phyloP scores from a whole-genome alignment of 805 yeast species.

The Kockiozyma suomiensis region DNA sequence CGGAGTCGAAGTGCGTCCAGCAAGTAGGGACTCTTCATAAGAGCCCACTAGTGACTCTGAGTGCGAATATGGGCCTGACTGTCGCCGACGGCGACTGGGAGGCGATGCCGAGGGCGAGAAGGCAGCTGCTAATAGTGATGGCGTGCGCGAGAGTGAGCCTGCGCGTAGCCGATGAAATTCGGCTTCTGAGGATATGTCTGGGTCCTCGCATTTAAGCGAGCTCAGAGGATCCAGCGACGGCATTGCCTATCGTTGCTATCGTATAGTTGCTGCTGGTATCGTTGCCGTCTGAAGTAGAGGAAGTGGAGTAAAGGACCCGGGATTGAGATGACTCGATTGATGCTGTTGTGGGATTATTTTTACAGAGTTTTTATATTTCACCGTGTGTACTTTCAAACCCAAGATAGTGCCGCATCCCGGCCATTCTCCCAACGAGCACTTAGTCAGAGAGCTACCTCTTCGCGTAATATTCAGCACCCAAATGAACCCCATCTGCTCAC shows the following conservation, averaged over 20 bases:
- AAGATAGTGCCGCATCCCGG: neutral
- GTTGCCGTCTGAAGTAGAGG: too few species aligned
- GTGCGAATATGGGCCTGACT: constrained; percentile 5
- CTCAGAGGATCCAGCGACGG: neutral
- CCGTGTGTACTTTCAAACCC: too few species aligned
- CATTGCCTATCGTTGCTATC: too few species aligned
- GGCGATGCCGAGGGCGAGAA: constrained; percentile 12
- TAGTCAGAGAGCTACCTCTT: too few species aligned
- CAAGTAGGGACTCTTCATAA: constrained; percentile 42
- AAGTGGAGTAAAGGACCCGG: too few species aligned
- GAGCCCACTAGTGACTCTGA: constrained; percentile 41
- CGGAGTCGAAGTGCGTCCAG: constrained; percentile 40
- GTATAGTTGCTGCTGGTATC: too few species aligned
- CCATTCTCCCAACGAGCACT: neutral
- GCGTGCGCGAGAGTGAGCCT: neutral
- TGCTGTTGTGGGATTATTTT: too few species aligned
- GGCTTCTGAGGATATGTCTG: neutral
- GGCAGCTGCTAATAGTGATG: neutral
- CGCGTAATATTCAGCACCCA: too few species aligned
- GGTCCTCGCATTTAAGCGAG: neutral
- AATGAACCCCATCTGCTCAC: too few species aligned
- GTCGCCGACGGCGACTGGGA: constrained; percentile 5
- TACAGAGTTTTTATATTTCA: too few species aligned
- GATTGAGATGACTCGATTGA: too few species aligned
- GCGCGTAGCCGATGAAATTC: neutral